Base-by-base conservation (phyloP, 176 grass and related monocot genomes). In the Typha latifolia region DNA sequence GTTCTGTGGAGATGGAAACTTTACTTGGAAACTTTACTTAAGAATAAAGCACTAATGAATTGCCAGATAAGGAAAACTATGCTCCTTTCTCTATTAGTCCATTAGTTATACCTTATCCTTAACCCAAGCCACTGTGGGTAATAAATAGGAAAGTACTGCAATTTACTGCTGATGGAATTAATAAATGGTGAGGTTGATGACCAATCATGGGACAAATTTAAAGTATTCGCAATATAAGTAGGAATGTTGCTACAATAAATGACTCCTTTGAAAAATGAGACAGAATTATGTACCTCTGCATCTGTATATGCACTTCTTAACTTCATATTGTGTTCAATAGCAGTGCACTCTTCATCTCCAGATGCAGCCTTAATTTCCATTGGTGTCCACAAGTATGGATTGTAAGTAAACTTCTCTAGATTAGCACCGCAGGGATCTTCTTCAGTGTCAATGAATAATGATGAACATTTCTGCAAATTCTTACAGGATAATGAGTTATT, bases 231-330 rank as follows among this genome's bases (percentile, higher is more conserved):
- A 66, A 20, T 73, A 49, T 27, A 9, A 49, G 31, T 48, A 22
- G n/a, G n/a, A 51, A 67, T 69, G n/a, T 15, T 26, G 24, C 24
- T 27, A 71, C 66, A 56, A 34, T 56, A 74, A 34, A 77, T 69
- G 70, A 18, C 9, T 63, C 49, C 29, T 8, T 32, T 47, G 43
- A 66, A 2, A 67, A 23, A 21, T 4, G 57, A 75, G 73, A 63
- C 70, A 37, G 81, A 14, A 61, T 56, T n/a, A 47, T n/a, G 52
- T 77, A 82, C 89, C 89, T 99, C 86, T 50, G 87, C 89, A 67
- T 99, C 89, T 73, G 79, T 87, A 73, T 93, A 99, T 47, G 83
- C 81, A 63, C 94, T 99, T 75, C 94, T 87, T 75, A 99, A 69
- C 79, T 90, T 99, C 73, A 99, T 73, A 66, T 55, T 74, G 74